These are phyloP conservation scores for Danielia reshetovae DNA, from an alignment of 805 yeast species.

Conservation along the genomic window DNA sequence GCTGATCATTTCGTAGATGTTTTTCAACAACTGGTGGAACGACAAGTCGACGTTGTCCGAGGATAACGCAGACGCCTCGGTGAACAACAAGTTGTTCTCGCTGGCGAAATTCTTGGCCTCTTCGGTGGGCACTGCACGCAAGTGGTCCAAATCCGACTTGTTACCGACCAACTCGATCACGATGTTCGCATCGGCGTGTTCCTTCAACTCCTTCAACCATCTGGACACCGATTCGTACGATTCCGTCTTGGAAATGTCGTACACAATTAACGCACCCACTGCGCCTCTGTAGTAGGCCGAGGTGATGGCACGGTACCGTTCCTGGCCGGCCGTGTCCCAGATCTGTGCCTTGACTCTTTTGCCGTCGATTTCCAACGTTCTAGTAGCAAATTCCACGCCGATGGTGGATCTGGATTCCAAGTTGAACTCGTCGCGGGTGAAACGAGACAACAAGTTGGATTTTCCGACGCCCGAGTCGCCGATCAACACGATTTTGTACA, in stretches of 20 bases:
- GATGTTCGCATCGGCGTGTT: conserved; percentile 91
- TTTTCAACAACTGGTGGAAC: conserved; percentile 87
- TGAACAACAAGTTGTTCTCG: conserved; percentile 86
- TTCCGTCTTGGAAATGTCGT: conserved; percentile 89
- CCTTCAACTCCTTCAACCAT: conserved; percentile 88
- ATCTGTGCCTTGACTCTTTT: conserved; percentile 84
- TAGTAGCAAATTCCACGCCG: conserved; percentile 97
- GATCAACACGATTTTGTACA: conserved; percentile 88
- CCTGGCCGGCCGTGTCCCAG: conserved; percentile 99
- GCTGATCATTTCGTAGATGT: conserved; percentile 91
- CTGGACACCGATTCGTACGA: conserved; percentile 80
- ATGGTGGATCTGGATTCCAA: conserved; percentile 91
- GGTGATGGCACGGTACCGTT: conserved; percentile 95
- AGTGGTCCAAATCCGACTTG: conserved; percentile 84
- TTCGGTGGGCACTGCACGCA: conserved; percentile 95
- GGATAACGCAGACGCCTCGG: conserved; percentile 93
- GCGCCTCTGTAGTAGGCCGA: conserved; percentile 98
- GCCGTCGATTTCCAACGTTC: conserved; percentile 85
- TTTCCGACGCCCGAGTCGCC: conserved; percentile 98
- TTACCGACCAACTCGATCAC: conserved; percentile 93
- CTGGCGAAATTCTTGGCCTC: conserved; percentile 94
- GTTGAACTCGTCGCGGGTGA: conserved; percentile 94
- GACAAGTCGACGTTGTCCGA: conserved; percentile 94
- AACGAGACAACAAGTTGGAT: conserved; percentile 87
- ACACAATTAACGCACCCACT: conserved; percentile 92